phyloP scores from a whole-genome alignment of 23 red algal species.

The Cyanidioschyzon merolae region DNA sequence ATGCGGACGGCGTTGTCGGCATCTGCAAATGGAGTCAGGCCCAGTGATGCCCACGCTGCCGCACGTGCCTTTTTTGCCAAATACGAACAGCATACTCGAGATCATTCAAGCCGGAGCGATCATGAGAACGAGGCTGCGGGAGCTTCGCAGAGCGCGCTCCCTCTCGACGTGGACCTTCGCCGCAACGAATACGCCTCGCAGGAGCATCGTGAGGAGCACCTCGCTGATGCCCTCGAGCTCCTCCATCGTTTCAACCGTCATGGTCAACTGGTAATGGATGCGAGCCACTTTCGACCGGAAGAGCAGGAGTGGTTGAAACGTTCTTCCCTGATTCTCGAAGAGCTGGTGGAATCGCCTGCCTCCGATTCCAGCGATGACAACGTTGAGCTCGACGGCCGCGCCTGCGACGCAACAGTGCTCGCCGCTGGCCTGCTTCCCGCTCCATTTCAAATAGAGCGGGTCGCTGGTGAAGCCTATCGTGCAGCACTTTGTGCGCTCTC shows the following conservation, averaged over 20 bases:
- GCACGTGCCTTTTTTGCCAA: constrained; percentile 10
- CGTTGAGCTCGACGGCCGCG: background rate
- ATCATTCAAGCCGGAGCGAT: background rate
- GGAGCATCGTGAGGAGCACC: background rate
- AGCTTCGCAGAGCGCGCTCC: background rate
- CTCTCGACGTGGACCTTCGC: background rate
- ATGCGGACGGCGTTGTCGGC: background rate
- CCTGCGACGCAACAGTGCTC: background rate
- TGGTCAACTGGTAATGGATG: constrained; percentile 2
- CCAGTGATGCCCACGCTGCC: background rate
- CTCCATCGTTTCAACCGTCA: constrained; percentile 6
- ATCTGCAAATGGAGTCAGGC: background rate
- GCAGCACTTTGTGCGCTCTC: background rate
- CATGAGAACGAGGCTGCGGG: background rate
- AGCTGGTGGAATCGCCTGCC: background rate
- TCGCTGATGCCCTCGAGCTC: background rate
- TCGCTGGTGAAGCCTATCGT: background rate
- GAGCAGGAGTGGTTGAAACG: background rate
- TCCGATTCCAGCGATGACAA: background rate
- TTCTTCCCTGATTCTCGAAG: background rate
- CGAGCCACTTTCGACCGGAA: background rate
- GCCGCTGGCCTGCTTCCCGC: background rate
- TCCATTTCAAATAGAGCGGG: background rate
- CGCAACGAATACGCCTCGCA: background rate
- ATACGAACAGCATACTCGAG: background rate